phyloP scores from a whole-genome alignment of 2,329 filamentous ascomycete genomes.

The Xylariaceae sp. region DNA sequence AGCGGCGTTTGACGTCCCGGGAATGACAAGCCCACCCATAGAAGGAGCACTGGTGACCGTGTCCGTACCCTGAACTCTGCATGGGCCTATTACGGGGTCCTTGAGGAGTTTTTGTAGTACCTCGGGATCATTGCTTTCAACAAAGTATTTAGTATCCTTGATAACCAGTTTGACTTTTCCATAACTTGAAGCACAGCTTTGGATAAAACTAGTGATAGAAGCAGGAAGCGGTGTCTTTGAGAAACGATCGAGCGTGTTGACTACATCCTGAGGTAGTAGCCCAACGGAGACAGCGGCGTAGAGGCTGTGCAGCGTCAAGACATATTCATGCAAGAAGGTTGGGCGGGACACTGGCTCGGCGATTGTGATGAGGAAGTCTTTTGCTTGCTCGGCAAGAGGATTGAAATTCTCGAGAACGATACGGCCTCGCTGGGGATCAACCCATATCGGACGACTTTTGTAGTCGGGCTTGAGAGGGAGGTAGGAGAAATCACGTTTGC shows the following conservation, averaged over 20 bases:
- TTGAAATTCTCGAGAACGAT: slow-evolving; percentile 95
- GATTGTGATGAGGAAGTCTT: slow-evolving; percentile 93
- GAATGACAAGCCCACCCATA: slow-evolving; percentile 82
- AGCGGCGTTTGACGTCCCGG: slow-evolving; percentile 88
- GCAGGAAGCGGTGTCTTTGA: slow-evolving; percentile 83
- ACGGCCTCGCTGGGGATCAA: slow-evolving; percentile 77
- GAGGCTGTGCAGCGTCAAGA: slow-evolving; percentile 83
- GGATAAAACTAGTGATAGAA: slow-evolving; percentile 73
- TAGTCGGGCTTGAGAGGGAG: slow-evolving; percentile 82
- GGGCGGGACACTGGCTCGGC: slow-evolving; percentile 89
- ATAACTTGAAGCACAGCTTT: slow-evolving; percentile 77
- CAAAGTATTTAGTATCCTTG: slow-evolving; percentile 89
- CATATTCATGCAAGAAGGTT: slow-evolving; percentile 88
- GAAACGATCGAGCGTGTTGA: slow-evolving; percentile 78
- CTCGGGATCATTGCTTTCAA: slow-evolving; percentile 83
- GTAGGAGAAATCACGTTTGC: slow-evolving; percentile 66
- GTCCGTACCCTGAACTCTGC: slow-evolving; percentile 64
- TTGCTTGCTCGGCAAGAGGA: slow-evolving; percentile 75
- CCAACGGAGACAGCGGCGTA: slow-evolving; percentile 95
- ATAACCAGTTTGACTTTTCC: slow-evolving; percentile 94
- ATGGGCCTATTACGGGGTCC: slow-evolving; percentile 73
- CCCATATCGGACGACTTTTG: slow-evolving; percentile 85
- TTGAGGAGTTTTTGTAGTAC: slow-evolving; percentile 83
- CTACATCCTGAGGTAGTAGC: slow-evolving; percentile 82
- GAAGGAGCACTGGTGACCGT: slow-evolving; percentile 81